Percentiles rank a stretch among this genome's conserved stretches.
Conservation (phyloP, 768 basidiomycete genomes). For the Tulasnella sp. region DNA sequence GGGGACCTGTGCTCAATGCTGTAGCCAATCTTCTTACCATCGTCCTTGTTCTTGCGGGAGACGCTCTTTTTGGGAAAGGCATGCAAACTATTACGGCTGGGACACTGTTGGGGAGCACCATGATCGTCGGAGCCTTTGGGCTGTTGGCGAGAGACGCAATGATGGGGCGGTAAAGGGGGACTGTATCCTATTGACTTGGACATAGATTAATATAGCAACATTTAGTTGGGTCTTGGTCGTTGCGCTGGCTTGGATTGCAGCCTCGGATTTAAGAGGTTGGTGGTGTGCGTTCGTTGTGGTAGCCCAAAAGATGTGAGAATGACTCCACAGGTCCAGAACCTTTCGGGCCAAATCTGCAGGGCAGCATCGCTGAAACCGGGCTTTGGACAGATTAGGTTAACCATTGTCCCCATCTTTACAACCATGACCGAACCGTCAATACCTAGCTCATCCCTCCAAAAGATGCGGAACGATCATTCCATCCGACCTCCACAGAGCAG, state of each 20-base stretch:
- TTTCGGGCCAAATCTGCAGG: not conserved
- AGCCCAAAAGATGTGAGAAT: not conserved
- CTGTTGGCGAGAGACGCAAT: constrained; percentile 69
- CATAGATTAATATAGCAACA: not conserved
- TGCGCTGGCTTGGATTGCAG: not conserved
- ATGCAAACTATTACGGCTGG: constrained; percentile 55
- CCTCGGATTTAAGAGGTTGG: not conserved
- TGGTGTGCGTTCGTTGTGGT: not conserved
- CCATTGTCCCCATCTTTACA: not conserved
- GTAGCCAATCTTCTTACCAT: constrained; percentile 94
- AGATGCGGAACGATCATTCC: not conserved
- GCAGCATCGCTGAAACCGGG: not conserved
- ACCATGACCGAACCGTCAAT: not conserved
- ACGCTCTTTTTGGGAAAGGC: constrained; percentile 62
- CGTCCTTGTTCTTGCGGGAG: constrained; percentile 74
- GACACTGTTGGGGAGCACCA: constrained; percentile 66
- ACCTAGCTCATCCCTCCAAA: not conserved
- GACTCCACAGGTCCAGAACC: not conserved
- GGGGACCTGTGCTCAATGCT: constrained; percentile 81
- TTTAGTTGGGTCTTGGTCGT: not conserved
- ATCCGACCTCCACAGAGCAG: not conserved
- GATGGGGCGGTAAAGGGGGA: constrained; percentile 20
- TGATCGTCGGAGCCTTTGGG: constrained; percentile 77
- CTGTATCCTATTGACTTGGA: not conserved
- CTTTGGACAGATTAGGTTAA: not conserved